Conservation (phyloP, 2,329 filamentous ascomycete genomes). For the Penicillium sp. region DNA sequence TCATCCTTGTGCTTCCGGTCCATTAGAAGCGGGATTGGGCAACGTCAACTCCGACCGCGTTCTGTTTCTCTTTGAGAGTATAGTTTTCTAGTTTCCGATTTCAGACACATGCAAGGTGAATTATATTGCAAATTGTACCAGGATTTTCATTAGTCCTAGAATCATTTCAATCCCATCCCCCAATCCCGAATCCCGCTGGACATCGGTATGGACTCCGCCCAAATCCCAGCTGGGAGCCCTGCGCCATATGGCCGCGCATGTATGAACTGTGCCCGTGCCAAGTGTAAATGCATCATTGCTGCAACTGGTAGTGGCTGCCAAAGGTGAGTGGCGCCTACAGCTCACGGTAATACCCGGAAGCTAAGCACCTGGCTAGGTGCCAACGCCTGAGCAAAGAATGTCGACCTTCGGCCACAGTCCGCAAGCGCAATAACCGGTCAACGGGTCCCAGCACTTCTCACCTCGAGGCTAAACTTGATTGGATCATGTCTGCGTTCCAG, state of each 20-base stretch:
- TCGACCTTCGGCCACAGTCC: conserved; percentile 35
- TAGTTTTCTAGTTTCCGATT: not conserved
- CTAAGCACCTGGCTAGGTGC: conserved; percentile 34
- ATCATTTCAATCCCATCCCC: not conserved
- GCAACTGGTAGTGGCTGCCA: conserved; percentile 26
- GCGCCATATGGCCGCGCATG: conserved; percentile 12
- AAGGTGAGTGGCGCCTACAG: conserved; percentile 20
- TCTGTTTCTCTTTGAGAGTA: too few species aligned
- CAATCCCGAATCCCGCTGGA: conserved; percentile 10
- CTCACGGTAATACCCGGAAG: not conserved
- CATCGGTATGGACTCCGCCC: conserved; percentile 5
- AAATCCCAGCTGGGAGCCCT: not conserved
- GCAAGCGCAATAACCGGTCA: conserved; percentile 31
- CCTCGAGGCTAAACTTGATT: conserved; percentile 32
- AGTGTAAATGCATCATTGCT: conserved; percentile 30
- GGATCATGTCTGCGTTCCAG: conserved; percentile 30
- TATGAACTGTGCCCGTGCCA: conserved; percentile 10
- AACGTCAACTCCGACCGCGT: too few species aligned
- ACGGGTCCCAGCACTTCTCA: conserved; percentile 22
- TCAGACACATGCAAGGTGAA: not conserved
- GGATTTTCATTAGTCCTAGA: not conserved
- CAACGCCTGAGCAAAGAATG: conserved; percentile 44
- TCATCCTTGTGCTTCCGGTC: too few species aligned
- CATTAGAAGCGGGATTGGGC: too few species aligned
- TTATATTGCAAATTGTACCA: not conserved